Conservation (phyloP, 1,284 basidiomycete species). For the Marasmius sp. region DNA sequence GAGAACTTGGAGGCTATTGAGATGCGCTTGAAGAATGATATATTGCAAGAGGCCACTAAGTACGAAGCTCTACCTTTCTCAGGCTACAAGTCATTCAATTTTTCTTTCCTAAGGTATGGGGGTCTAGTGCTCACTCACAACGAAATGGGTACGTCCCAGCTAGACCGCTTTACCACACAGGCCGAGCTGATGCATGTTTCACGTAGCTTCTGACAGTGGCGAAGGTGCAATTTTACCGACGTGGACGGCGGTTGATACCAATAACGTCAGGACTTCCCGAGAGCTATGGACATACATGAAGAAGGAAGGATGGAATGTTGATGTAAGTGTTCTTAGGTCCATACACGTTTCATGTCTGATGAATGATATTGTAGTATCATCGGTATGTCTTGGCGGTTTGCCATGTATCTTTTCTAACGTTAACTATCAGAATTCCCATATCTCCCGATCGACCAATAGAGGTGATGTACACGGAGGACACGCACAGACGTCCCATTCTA, state of each 20-base stretch:
- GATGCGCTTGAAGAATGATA: slow-evolving; percentile 86
- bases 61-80: slow-evolving; percentile 28
- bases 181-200: slow-evolving; percentile 6
- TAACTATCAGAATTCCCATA: slow-evolving; percentile 80
- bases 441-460: slow-evolving; percentile 88
- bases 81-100: background rate
- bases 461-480: slow-evolving; percentile 19
- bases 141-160: slow-evolving; percentile 68
- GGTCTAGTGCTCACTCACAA: slow-evolving; percentile 94
- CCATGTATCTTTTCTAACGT: slow-evolving; percentile 11
- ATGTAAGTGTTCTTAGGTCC: slow-evolving; percentile 47
- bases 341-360: slow-evolving; percentile 2
- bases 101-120: slow-evolving; percentile 60
- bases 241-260: slow-evolving; percentile 90
- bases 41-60: slow-evolving; percentile 85
- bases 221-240: slow-evolving; percentile 88
- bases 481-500: background rate
- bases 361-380: slow-evolving; percentile 49
- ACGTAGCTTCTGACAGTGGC: slow-evolving; percentile 60
- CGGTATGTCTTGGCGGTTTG: slow-evolving; percentile 38
- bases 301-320: slow-evolving; percentile 86
- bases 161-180: background rate
- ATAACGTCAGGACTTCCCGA: slow-evolving; percentile 83
- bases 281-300: slow-evolving; percentile 87
- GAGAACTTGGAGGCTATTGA: slow-evolving; percentile 97